Conservation (phyloP, 2,329 filamentous ascomycete genomes). For the Cladosporium oxysporum region DNA sequence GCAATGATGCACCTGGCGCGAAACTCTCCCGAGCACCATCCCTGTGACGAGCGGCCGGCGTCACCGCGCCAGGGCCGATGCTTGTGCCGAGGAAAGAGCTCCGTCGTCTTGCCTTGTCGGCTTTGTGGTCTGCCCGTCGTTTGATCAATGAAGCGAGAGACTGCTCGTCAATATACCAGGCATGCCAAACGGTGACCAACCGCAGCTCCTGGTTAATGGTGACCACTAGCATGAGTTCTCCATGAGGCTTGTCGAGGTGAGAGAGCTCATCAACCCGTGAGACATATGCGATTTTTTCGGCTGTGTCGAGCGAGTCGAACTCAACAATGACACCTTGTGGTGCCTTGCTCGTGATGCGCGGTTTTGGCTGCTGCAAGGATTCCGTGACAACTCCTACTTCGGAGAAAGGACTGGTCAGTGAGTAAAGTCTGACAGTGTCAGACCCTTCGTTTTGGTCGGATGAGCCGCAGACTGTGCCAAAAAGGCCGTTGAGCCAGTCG, state of each 20-base stretch:
- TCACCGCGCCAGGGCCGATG: constrained; percentile 70
- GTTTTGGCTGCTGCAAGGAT: constrained; percentile 32
- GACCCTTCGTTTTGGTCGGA: constrained; percentile 31
- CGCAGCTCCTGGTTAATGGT: constrained; percentile 77
- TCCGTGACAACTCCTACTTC: constrained; percentile 74
- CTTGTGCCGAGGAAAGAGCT: constrained; percentile 62
- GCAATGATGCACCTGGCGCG: constrained; percentile 51
- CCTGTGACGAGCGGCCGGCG: constrained; percentile 65
- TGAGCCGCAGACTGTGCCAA: constrained; percentile 29
- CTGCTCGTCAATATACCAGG: constrained; percentile 73
- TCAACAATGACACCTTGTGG: constrained; percentile 44
- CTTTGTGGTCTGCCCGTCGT: constrained; percentile 41
- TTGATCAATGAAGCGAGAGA: constrained; percentile 48
- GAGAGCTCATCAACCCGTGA: constrained; percentile 64
- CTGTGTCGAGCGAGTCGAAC: constrained; percentile 66
- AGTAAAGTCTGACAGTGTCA: constrained; percentile 75
- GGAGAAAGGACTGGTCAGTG: constrained; percentile 79
- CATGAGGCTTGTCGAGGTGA: constrained; percentile 45
- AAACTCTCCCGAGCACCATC: constrained; percentile 76
- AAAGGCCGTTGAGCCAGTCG: constrained; percentile 32
- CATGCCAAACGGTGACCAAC: constrained; percentile 81
- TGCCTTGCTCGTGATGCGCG: constrained; percentile 27
- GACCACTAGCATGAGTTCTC: constrained; percentile 68
- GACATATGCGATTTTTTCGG: constrained; percentile 82
- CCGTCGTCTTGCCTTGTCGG: constrained; percentile 58